phyloP scores from a whole-genome alignment of 345 rosid genomes.

The Eucalyptus camaldulensis region DNA sequence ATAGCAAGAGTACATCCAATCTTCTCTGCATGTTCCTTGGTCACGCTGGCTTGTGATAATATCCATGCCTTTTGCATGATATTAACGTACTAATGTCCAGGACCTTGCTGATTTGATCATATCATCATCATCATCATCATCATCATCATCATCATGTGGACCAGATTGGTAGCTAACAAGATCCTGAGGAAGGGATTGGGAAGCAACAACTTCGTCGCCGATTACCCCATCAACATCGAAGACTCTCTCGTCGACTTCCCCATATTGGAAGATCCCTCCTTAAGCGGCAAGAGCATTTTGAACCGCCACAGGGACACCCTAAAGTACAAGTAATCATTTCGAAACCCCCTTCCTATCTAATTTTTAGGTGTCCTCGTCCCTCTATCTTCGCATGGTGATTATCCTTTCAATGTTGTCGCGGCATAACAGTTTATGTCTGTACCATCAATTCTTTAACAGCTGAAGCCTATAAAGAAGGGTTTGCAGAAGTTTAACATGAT shows the following conservation, averaged over 20 bases:
- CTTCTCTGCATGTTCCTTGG: neutral
- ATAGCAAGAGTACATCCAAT: neutral
- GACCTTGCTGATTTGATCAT: neutral
- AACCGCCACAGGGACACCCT: constrained; percentile 6
- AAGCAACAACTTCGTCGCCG: constrained; percentile 73
- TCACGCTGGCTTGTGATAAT: neutral
- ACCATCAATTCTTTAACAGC: neutral
- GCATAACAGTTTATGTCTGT: neutral
- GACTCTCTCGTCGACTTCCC: constrained; percentile 1
- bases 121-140: neutral
- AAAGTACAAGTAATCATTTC: neutral
- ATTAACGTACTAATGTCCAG: neutral
- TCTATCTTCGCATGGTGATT: neutral
- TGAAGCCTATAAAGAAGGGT: neutral
- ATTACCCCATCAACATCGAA: constrained; percentile 32
- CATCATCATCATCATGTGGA: neutral
- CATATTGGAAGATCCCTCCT: constrained; percentile 12
- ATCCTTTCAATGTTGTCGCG: neutral
- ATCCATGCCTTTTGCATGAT: neutral
- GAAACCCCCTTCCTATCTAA: neutral
- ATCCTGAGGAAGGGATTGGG: constrained; percentile 45
- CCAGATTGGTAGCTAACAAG: constrained; percentile 58
- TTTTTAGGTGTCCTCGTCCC: neutral
- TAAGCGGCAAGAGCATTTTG: constrained; percentile 8
- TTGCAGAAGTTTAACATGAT: neutral